Evolutionary conservation across 306 rosid genomes (phyloP).

Genomic region (Psophocarpus tetragonolobus): DNA sequence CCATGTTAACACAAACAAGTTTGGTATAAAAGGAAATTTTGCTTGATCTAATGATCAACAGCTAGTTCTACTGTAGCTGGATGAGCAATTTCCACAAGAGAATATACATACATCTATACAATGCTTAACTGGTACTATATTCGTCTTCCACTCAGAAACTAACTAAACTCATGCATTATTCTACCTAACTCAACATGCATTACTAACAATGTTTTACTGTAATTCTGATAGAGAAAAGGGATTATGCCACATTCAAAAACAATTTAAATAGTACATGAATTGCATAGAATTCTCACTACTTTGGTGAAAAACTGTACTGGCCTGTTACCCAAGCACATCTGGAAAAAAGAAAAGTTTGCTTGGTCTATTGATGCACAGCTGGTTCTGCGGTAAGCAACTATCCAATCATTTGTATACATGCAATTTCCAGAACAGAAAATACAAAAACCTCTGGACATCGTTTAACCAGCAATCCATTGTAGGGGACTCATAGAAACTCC

Average conservation of each 20-base stretch:
- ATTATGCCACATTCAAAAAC: no score
- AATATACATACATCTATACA: no score
- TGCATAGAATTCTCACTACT: no score
- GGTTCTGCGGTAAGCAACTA: slow-evolving; percentile 18
- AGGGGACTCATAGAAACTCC: not conserved
- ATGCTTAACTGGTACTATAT: no score
- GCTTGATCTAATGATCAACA: slow-evolving; percentile 10
- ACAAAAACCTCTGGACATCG: slow-evolving; percentile 12
- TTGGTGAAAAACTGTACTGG: slow-evolving; percentile 3
- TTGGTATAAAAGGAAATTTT: not conserved
- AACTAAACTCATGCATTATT: no score
- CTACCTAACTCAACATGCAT: no score
- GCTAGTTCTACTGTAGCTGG: slow-evolving; percentile 11
- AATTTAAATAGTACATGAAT: no score
- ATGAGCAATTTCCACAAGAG: not conserved
- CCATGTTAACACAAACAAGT: slow-evolving; percentile 23
- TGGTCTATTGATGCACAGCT: not conserved
- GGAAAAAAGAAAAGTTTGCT: not conserved
- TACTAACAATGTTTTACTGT: no score
- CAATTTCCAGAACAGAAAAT: not conserved
- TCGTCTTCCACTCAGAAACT: no score
- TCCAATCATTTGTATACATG: slow-evolving; percentile 29
- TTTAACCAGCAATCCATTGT: slow-evolving; percentile 16
- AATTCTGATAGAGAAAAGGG: no score
- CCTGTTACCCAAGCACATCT: slow-evolving; percentile 15